Evolutionary conservation across 306 rosid species (phyloP), one percentile per base, ranked within the genome.

Genomic region (Prunus kanzakura): DNA sequence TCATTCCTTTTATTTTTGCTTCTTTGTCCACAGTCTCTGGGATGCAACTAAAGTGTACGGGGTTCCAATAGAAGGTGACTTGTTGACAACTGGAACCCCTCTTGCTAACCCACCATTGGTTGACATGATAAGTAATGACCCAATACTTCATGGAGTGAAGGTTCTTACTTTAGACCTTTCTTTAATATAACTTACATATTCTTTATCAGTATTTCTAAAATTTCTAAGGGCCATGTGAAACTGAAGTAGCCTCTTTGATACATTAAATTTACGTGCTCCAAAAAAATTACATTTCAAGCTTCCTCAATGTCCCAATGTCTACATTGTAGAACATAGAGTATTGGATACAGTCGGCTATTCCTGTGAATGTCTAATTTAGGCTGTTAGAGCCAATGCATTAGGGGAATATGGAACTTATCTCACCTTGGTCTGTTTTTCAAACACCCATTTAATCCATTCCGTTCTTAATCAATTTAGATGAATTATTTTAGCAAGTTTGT

Each of bases 121-220:
- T 76, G 93, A 92, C 83, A 71, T 90, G 96, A 90, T 95, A 76
- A 95, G 99, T 80, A 95, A 84, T 3, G 99, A 95, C 83, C 93
- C 97, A 74, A 81, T 92, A 79, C 92, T 95, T 77, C 86, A 80
- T 11, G 91, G 92, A 87, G 97, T 88, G 82, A 92, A 95, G 97
- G 99, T 95, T 76, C 77, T 74, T 67, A 60, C 80, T 77, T 83
- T 76, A 32, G 62, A 64, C 64, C 71, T 78, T 38, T 78, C 76
- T 43, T 51, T 50, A 12, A 47, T 51, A 29, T 30, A 51, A 4
- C 25, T 45, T 51, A 38, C 9, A 16, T 30, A 29, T 30, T 30
- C 15, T 55, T 57, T 56, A 8, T 57, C 66, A 41, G 57, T 41
- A 41, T 57, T 72, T 56, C 22, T 35, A n/a, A 38, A n/a, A 35